These are phyloP conservation scores for Danielia reshetovae DNA, from an alignment of 805 yeast species.

Conservation along the genomic window DNA sequence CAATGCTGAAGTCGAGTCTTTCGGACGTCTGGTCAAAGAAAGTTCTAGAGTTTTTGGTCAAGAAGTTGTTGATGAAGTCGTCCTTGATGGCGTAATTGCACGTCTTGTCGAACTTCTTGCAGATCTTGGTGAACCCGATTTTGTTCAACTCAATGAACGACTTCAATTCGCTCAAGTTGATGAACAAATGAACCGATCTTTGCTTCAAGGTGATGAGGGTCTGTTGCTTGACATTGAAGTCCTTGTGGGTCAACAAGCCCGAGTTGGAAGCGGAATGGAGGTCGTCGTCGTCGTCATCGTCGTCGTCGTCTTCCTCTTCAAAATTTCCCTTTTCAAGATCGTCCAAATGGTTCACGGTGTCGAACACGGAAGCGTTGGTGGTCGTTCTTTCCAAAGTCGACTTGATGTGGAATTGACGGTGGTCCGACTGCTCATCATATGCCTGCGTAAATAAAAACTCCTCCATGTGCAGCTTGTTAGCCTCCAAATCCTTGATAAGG, in stretches of 20 bases:
- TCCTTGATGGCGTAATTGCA: constrained; percentile 56
- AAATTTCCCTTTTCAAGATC: constrained; percentile 27
- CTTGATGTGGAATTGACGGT: constrained; percentile 18
- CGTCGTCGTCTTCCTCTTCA: constrained; percentile 31
- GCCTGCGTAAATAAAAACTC: constrained; percentile 25
- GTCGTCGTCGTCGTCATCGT: constrained; percentile 20
- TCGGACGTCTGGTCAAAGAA: constrained; percentile 42
- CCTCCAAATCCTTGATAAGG: constrained; percentile 44
- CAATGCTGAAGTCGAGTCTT: constrained; percentile 48
- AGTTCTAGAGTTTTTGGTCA: constrained; percentile 48
- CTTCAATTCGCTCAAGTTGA: constrained; percentile 73
- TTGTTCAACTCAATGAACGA: constrained; percentile 80
- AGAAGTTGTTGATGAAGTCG: constrained; percentile 47
- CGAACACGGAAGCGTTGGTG: constrained; percentile 25
- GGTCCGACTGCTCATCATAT: constrained; percentile 16
- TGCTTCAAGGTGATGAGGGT: constrained; percentile 62
- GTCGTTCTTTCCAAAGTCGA: constrained; percentile 21
- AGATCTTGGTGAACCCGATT: constrained; percentile 85
- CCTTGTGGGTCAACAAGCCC: constrained; percentile 24
- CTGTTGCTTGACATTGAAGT: constrained; percentile 24
- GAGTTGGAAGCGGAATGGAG: constrained; percentile 19
- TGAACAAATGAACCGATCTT: constrained; percentile 62
- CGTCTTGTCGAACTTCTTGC: constrained; percentile 89
- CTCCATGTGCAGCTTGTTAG: constrained; percentile 24
- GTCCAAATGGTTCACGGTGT: constrained; percentile 23